Base-by-base conservation (phyloP, 306 rosid genomes). In the Vigna hirtella region DNA sequence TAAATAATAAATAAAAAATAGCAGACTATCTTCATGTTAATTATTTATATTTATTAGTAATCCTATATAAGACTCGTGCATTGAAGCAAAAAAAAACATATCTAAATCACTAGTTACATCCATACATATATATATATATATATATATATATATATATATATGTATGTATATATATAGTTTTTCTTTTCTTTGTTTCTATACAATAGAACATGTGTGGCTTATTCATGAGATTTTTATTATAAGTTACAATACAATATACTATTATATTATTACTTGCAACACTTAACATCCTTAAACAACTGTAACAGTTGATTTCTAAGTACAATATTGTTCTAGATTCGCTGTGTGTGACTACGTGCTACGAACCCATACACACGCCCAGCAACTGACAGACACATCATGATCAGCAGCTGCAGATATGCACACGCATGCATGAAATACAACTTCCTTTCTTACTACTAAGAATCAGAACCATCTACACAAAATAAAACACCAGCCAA, bases 371-470 rank as follows among this genome's bases (percentile, higher is more conserved):
- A 20, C 52, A 61, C 52, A 59, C 47, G 14, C 74, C 26, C 61
- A 65, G 6, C 2, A 3, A 42, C 63, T 65, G 67, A 43, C 72
- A 78, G 61, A 43, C 72, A 78, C 77, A 79, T 49, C 51, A 69
- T 66, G 66, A 77, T 61, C 58, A 72, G 50, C 59, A 38, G 70
- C 28, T 38, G 30, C 72, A 66, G 32, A 65, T 53, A 10, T 45
- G 70, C 65, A 51, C 82, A 57, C 63, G 72, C 80, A 83, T 77
- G 79, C 79, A 81, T 81, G 71, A 17, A 64, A 10, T 30, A 28
- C 9, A 75, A 75, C 30, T 78, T 66, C 57, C 72, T 64, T 68
- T 30, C 36, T 22, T 26, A 24, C 66, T 61, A 48, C 6, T 52
- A 59, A 9, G 32, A 51, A 63, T 20, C 52, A 40, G 73, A 62